These are phyloP conservation scores for Tulasnella sp. DNA, from an alignment of 768 basidiomycete genomes.

Conservation along the genomic window DNA sequence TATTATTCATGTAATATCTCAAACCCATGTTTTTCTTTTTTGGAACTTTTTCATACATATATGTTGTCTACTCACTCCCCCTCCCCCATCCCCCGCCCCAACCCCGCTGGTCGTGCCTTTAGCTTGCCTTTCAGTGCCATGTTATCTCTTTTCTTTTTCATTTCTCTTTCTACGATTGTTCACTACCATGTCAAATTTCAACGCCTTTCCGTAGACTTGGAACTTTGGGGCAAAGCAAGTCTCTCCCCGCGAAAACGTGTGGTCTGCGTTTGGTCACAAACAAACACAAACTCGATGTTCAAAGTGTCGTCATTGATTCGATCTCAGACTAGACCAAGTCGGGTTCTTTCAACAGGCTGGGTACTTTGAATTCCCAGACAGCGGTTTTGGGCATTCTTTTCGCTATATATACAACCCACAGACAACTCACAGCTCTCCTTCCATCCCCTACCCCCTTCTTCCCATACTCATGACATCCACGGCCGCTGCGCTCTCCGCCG, in stretches of 20 bases:
- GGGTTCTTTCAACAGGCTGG: neutral
- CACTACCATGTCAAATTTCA: neutral
- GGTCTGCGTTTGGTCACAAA: neutral
- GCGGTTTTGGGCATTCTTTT: neutral
- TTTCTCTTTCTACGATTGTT: neutral
- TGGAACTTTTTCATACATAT: neutral
- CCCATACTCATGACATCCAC: neutral
- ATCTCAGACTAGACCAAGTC: neutral
- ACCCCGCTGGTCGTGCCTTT: neutral
- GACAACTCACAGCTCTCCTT: neutral
- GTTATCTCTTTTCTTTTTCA: neutral
- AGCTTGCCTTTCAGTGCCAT: neutral
- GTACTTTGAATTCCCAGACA: neutral
- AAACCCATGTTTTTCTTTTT: neutral
- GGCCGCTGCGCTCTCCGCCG: neutral
- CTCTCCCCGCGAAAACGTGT: too few species aligned
- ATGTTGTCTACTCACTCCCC: neutral
- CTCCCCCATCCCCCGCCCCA: neutral
- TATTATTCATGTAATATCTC: neutral
- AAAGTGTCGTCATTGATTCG: neutral
- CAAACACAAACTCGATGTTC: neutral
- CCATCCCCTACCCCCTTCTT: neutral
- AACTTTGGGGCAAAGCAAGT: too few species aligned
- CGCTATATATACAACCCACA: neutral
- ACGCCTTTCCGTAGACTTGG: neutral